These are phyloP conservation scores for Aspergillus campestris DNA, from an alignment of 495 filamentous ascomycete genomes.

Conservation along the genomic window DNA sequence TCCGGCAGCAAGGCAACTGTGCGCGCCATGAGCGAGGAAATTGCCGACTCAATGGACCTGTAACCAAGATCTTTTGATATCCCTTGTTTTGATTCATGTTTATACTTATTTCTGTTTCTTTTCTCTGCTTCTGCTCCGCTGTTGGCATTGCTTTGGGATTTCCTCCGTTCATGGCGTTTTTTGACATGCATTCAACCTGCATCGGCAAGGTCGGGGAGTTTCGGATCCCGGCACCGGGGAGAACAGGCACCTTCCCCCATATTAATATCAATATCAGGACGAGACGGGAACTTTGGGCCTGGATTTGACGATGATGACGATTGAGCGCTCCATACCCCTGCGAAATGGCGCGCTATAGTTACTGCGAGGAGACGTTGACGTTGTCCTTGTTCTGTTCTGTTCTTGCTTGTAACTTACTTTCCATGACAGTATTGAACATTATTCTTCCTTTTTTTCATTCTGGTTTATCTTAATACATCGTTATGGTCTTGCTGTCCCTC, in stretches of 20 bases:
- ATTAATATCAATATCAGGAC: too few relatives aligned
- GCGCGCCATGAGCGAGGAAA: constrained; percentile 65
- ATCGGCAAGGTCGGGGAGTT: constrained; percentile 16
- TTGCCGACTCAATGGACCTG: constrained; percentile 62
- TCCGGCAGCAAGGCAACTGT: constrained; percentile 42
- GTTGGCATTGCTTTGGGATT: constrained; percentile 3
- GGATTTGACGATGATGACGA: not conserved
- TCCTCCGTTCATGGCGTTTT: not conserved
- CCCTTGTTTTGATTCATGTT: not conserved
- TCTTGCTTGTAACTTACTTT: too few relatives aligned
- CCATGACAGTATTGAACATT: too few relatives aligned
- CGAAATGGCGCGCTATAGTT: not conserved
- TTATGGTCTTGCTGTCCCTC: too few relatives aligned
- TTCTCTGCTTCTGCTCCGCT: constrained; percentile 1
- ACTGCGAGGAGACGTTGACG: constrained; percentile 2
- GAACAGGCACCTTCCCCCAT: constrained; percentile 4
- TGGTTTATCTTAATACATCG: too few relatives aligned
- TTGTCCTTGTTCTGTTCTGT: not conserved
- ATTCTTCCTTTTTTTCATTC: too few relatives aligned
- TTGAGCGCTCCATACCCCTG: constrained; percentile 6
- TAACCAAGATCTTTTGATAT: constrained; percentile 15
- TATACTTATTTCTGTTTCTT: not conserved
- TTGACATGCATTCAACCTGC: constrained; percentile 19
- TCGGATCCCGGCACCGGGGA: constrained; percentile 10
- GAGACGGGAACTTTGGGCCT: not conserved